Conservation (phyloP, 2,329 filamentous ascomycete genomes). For the Ampelomyces quisqualis region DNA sequence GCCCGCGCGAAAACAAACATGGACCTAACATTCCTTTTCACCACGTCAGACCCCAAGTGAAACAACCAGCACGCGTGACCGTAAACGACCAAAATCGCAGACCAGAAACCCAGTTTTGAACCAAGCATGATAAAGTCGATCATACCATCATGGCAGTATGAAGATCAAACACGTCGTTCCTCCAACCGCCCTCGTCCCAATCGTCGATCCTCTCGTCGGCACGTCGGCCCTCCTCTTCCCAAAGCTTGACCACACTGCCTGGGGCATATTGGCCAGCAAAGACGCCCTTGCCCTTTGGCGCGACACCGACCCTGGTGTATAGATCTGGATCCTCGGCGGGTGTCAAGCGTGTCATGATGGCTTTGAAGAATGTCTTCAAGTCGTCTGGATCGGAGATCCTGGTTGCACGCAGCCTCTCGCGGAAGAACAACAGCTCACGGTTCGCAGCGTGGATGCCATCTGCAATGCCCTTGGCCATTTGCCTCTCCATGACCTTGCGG, state of each 20-base stretch:
- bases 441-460: slow-evolving; percentile 73
- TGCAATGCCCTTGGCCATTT: slow-evolving; percentile 71
- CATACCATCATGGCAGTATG: slow-evolving; percentile 38
- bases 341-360: slow-evolving; percentile 72
- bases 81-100: too few species aligned
- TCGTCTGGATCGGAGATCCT: slow-evolving; percentile 79
- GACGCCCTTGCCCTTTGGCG: slow-evolving; percentile 60
- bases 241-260: slow-evolving; percentile 84
- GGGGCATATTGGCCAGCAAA: slow-evolving; percentile 87
- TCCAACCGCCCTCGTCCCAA: slow-evolving; percentile 71
- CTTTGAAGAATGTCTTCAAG: slow-evolving; percentile 77
- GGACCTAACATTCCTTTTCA: not conserved
- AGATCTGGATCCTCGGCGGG: slow-evolving; percentile 74
- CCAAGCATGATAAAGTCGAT: slow-evolving; percentile 5
- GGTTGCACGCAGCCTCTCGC: slow-evolving; percentile 82
- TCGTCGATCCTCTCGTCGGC: slow-evolving; percentile 76
- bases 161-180: slow-evolving; percentile 77
- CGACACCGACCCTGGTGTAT: slow-evolving; percentile 70
- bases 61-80: slow-evolving; percentile 1
- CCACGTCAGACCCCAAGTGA: not conserved
- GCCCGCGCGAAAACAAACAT: not conserved
- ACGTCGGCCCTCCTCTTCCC: slow-evolving; percentile 73
- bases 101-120: too few species aligned
- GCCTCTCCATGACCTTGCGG: slow-evolving; percentile 74
- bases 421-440: slow-evolving; percentile 80